Evolutionary conservation across 257 asterid species (phyloP).

Genomic region (Nicotiana sylvestris): DNA sequence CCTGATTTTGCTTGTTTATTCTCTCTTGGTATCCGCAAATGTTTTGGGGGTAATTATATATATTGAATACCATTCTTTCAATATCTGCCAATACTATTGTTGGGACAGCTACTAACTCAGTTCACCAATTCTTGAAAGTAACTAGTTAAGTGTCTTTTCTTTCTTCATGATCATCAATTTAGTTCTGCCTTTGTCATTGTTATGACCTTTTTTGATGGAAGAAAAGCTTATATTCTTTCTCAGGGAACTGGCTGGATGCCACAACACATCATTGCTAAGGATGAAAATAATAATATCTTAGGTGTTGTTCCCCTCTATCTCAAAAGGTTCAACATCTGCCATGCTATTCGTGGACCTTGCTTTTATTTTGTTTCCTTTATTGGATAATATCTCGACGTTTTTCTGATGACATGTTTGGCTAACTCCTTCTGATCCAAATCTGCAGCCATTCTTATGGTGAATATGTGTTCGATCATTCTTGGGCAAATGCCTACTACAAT

Average conservation of each 20-base stretch:
- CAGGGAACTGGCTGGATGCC: slow-evolving; percentile 98
- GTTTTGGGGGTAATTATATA: no score
- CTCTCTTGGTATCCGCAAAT: no score
- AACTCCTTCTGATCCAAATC: slow-evolving; percentile 19
- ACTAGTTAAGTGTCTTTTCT: neutral
- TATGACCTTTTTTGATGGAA: slow-evolving; percentile 17
- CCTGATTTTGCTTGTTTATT: neutral
- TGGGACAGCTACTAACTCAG: neutral
- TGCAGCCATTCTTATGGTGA: slow-evolving; percentile 99
- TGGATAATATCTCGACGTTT: neutral
- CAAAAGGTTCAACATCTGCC: slow-evolving; percentile 56
- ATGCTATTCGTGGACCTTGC: slow-evolving; percentile 10
- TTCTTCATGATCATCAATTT: neutral
- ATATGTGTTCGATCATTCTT: slow-evolving; percentile 95
- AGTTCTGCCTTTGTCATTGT: neutral
- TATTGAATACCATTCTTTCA: neutral
- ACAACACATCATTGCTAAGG: slow-evolving; percentile 78
- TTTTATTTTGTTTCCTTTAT: neutral
- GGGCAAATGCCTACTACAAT: slow-evolving; percentile 94
- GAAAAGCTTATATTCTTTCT: slow-evolving; percentile 22
- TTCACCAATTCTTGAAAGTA: neutral
- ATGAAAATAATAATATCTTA: slow-evolving; percentile 51
- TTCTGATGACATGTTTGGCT: neutral
- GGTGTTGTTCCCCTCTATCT: slow-evolving; percentile 95
- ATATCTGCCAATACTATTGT: neutral